phyloP scores from a whole-genome alignment of 306 rosid genomes.

The Delonix regia region DNA sequence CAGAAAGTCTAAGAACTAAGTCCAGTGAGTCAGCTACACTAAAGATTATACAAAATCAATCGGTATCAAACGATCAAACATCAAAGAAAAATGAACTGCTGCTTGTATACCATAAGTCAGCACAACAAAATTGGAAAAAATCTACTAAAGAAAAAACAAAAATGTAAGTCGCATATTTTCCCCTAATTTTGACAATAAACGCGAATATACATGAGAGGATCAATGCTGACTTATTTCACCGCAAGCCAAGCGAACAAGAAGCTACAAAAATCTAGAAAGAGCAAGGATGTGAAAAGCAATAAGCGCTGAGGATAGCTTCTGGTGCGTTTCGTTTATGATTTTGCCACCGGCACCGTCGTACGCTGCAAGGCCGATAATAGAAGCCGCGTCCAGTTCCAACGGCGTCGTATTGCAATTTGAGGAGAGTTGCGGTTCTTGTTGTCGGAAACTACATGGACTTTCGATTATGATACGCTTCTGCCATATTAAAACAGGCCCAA shows the following conservation, averaged over 20 bases:
- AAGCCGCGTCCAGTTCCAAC: not conserved
- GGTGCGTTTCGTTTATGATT: not conserved
- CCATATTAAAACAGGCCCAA: not conserved
- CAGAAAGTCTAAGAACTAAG: not conserved
- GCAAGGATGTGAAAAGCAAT: not conserved
- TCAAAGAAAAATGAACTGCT: not conserved
- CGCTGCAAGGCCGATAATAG: not conserved
- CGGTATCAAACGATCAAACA: not conserved
- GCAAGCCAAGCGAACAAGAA: not conserved
- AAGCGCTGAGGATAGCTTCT: not conserved
- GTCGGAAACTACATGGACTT: not conserved
- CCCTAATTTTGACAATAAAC: not conserved
- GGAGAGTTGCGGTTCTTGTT: not conserved
- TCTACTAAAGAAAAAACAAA: not conserved
- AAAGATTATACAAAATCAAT: not conserved
- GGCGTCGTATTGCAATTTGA: not conserved
- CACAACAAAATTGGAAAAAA: not conserved
- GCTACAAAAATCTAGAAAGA: not conserved
- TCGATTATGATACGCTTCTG: not conserved
- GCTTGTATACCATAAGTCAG: not conserved
- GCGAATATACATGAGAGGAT: not conserved
- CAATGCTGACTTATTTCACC: slow-evolving; percentile 11
- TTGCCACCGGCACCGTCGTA: not conserved
- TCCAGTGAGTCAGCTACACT: not conserved
- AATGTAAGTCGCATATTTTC: not conserved